Conservation (phyloP, 495 filamentous ascomycete species). For the Delitschia confertaspora region DNA sequence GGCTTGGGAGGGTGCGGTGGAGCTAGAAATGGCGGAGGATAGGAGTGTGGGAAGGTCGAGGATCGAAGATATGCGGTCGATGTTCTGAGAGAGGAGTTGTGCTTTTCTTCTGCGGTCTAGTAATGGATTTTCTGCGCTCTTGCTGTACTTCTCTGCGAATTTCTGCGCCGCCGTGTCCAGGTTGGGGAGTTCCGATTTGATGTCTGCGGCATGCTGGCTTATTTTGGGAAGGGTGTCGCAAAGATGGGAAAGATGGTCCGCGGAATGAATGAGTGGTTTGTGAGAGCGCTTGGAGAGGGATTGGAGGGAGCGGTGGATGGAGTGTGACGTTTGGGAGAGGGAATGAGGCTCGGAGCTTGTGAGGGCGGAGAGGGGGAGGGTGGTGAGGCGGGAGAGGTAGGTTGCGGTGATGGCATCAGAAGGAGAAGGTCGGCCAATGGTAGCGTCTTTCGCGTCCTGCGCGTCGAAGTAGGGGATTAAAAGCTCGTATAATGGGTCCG, state of each 20-base stretch:
- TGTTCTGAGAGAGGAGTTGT: constrained; percentile 76
- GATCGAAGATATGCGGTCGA: constrained; percentile 83
- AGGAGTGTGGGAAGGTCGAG: constrained; percentile 85
- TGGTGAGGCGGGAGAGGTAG: constrained; percentile 74
- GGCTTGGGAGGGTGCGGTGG: constrained; percentile 35
- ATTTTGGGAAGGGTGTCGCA: constrained; percentile 58
- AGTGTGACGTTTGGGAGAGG: constrained; percentile 70
- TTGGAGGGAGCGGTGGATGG: constrained; percentile 77
- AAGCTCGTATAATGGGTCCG: constrained; percentile 65
- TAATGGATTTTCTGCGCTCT: constrained; percentile 59
- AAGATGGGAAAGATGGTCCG: constrained; percentile 66
- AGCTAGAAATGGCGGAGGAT: constrained; percentile 59
- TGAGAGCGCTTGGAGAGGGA: constrained; percentile 87
- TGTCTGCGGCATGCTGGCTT: constrained; percentile 49
- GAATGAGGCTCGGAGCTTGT: constrained; percentile 68
- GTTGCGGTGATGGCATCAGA: constrained; percentile 45
- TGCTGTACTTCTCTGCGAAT: constrained; percentile 80
- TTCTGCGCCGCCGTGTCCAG: constrained; percentile 68
- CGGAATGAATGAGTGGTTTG: constrained; percentile 71
- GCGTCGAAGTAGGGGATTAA: constrained; percentile 54
- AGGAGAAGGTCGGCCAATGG: constrained; percentile 29
- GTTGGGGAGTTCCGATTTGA: constrained; percentile 63
- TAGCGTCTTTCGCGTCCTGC: constrained; percentile 27
- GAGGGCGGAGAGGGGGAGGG: constrained; percentile 66
- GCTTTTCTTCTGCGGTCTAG: constrained; percentile 71